Evolutionary conservation across 2,329 filamentous ascomycete genomes (phyloP).

Genomic region (Ascocoryne sarcoides): DNA sequence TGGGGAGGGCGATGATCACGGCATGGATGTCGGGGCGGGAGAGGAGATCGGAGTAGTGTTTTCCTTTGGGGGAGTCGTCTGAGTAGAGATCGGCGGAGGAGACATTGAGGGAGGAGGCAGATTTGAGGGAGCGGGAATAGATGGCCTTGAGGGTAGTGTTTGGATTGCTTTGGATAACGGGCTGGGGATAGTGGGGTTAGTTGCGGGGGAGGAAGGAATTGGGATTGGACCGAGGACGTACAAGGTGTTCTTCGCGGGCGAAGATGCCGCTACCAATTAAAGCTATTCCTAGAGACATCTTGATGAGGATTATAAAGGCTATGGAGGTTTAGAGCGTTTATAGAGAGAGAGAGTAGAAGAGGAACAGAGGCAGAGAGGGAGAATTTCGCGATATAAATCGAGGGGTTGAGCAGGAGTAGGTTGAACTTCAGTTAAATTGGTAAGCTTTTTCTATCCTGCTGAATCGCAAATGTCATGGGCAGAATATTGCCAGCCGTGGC

Average conservation of each 20-base stretch:
- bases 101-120: conserved; percentile 29
- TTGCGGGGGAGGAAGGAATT: background rate
- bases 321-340: too few relatives aligned
- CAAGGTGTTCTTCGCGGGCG: conserved; percentile 48
- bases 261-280: conserved; percentile 58
- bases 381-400: too few relatives aligned
- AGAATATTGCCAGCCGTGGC: too few relatives aligned
- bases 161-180: conserved; percentile 47
- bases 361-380: too few relatives aligned
- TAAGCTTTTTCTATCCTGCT: too few relatives aligned
- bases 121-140: conserved; percentile 28
- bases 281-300: conserved; percentile 42
- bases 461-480: too few relatives aligned
- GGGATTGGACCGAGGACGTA: too few relatives aligned
- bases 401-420: too few relatives aligned
- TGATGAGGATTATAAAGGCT: too few relatives aligned
- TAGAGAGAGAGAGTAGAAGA: too few relatives aligned
- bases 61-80: conserved; percentile 25
- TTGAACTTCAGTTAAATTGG: too few relatives aligned
- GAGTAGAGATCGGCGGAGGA: conserved; percentile 32
- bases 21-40: conserved; percentile 27
- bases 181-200: conserved; percentile 29
- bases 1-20: conserved; percentile 38
- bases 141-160: conserved; percentile 43
- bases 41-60: conserved; percentile 35